Evolutionary conservation across 139 green algal genomes (phyloP).

Genomic region (Tetratostichococcus sp.): DNA sequence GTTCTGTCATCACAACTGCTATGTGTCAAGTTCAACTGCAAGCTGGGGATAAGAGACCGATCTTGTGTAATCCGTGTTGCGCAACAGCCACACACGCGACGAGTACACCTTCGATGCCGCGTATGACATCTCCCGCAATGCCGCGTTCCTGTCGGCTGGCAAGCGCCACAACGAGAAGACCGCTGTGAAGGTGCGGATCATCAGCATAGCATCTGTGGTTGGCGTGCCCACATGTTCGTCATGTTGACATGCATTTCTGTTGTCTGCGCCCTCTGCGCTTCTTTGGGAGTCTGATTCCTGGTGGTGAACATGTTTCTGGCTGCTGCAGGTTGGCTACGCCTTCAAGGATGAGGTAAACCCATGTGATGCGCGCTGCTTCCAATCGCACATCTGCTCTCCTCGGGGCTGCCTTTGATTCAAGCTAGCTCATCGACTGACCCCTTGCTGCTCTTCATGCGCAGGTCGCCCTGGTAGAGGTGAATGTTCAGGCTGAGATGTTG

Average conservation of each 20-base stretch:
- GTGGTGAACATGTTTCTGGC: neutral
- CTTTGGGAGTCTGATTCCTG: too few species aligned
- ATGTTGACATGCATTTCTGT: too few species aligned
- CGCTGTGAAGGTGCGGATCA: neutral
- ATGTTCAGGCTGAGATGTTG: too few species aligned
- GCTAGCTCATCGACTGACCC: too few species aligned
- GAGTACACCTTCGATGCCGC: constrained; percentile 25
- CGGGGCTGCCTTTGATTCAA: too few species aligned
- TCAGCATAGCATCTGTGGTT: neutral
- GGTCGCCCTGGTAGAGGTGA: too few species aligned
- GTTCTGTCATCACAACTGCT: neutral
- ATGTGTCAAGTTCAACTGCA: neutral
- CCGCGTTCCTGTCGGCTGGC: constrained; percentile 13
- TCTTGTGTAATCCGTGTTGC: neutral
- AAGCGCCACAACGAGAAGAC: constrained; percentile 10
- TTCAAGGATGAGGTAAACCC: constrained; percentile 2
- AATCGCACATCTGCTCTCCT: too few species aligned
- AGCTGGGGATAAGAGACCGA: constrained; percentile 9
- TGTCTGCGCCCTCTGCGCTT: too few species aligned
- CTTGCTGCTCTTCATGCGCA: too few species aligned
- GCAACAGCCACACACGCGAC: constrained; percentile 15
- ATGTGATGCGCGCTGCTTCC: too few species aligned
- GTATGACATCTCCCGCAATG: constrained; percentile 18
- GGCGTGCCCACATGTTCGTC: too few species aligned
- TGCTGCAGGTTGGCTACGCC: neutral